Base-by-base conservation (phyloP, 1,284 basidiomycete genomes). In the Lentinus polychrous region DNA sequence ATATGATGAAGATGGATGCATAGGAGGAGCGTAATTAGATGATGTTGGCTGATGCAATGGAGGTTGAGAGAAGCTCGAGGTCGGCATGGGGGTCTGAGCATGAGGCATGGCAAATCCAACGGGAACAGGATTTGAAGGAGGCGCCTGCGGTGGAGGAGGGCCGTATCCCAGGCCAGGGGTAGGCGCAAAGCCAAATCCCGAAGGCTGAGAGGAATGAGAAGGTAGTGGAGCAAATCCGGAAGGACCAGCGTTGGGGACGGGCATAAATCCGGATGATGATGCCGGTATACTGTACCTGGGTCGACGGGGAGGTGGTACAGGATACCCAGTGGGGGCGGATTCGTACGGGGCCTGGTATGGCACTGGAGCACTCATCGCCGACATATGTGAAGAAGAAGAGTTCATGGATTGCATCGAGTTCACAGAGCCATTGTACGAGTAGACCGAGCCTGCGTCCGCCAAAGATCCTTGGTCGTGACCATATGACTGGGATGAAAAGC, bases 201-300 rank as follows among this genome's bases (percentile, higher is more conserved):
- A 70, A 18, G 72, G 66, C 45, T 81, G 77, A 8, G 76, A 70
- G n/a, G 67, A 60, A 56, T 73, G 71, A 17, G 62, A 55, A 39
- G 57, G 52, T 12, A 64, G 41, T 7, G 63, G 55, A 4, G 60
- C 50, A 44, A 67, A 65, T 10, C 64, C 58, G 12, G 66, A 66
- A 8, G 66, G 57, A 18, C 60, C 58, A 6, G 64, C 59, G 14
- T 59, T 57, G 12, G 60, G 56, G 22, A 68, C 55, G 12, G 66
- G 64, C 51, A 77, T 66, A 56, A 86, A 88, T n/a, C 85, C 85
- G 14, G 86, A 84, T 0, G 83, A 79, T 14, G 78, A 67, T 0
- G 76, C 60, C 15, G 85, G 82, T 51, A 86, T 66, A 55, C 81
- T 86, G 54, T 82, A 79, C 47, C 85, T 71, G n/a, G 81, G 76